Base-by-base conservation (phyloP, 2,329 filamentous ascomycete genomes). In the Fragosphaeria purpurea region DNA sequence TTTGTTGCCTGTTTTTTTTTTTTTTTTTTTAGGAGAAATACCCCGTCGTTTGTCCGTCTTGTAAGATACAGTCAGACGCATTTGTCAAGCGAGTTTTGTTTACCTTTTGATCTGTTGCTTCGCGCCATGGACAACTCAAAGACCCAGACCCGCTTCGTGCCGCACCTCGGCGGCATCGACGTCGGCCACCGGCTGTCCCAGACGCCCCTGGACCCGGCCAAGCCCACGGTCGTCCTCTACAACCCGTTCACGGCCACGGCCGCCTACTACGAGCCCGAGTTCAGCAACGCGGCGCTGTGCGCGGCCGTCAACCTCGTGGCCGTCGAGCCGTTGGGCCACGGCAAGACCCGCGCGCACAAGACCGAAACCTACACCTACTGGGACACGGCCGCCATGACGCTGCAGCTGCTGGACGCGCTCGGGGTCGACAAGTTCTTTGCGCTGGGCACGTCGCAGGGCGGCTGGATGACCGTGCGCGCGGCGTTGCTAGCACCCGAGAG, bases 371-470 rank as follows among this genome's bases (percentile, higher is more conserved):
- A 74, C 57, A 77, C 72, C 2, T 77, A 76, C 63, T 78, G 75
- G 75, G 75, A 78, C 59, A 64, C 73, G 4, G 74, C 75, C 43
- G 62, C 68, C 52, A 72, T 81, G 72, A 70, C 71, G 9, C 62
- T 79, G 7, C 76, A 82, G 62, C 74, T 77, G 1, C 66, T 82
- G 67, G 71, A 78, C 40, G 67, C 67, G 5, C 65, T 78, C 4
- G 66, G 67, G 2, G 65, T 77, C 32, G 47, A 65, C 13, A 71
- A 71, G 63, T 73, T 71, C 0, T 77, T 74, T 54, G 68, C 70
- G 1, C 59, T 77, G 7, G 75, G 75, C 13, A 76, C 73, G 7
- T 74, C 70, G 50, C 73, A 76, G 59, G 74, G 74, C 30, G 75
- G 73, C 3, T 77, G 73, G 73, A 67, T 77, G 30, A 68, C 70